Evolutionary conservation across 306 rosid genomes (phyloP).

Genomic region (Cucumis hystrix): DNA sequence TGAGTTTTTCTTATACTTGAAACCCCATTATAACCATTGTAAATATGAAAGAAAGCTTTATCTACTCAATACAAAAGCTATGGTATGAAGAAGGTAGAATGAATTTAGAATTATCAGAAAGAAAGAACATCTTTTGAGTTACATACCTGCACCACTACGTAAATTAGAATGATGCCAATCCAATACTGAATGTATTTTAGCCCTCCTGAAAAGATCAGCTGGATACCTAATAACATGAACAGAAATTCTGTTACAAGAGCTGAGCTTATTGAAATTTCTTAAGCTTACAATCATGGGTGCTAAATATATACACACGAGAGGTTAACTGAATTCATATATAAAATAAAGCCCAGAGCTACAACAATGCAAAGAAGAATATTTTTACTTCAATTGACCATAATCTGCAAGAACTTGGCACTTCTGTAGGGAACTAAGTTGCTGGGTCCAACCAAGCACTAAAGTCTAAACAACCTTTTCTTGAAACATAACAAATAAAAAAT

Average conservation of each 20-base stretch:
- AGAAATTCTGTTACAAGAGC: not conserved
- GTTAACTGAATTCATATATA: not conserved
- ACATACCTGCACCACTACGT: slow-evolving; percentile 66
- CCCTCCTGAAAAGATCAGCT: slow-evolving; percentile 68
- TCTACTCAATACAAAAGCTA: not conserved
- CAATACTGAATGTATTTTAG: slow-evolving; percentile 62
- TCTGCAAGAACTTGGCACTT: not conserved
- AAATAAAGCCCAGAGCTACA: not conserved
- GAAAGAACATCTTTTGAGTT: not conserved
- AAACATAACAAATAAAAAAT: not conserved
- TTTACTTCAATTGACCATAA: not conserved
- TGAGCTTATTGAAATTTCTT: not conserved
- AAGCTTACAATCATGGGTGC: not conserved
- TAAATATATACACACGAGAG: not conserved
- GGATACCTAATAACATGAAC: slow-evolving; percentile 57
- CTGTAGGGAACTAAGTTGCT: not conserved
- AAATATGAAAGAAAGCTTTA: not conserved
- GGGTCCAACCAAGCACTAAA: not conserved
- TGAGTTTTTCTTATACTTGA: not conserved
- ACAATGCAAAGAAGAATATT: not conserved
- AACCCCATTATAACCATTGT: not conserved
- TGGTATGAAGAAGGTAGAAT: not conserved
- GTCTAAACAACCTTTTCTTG: not conserved
- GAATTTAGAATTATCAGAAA: not conserved
- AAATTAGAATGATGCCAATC: slow-evolving; percentile 86